Base-by-base conservation (phyloP, 2,329 filamentous ascomycete genomes). In the Colletotrichum kahawae region DNA sequence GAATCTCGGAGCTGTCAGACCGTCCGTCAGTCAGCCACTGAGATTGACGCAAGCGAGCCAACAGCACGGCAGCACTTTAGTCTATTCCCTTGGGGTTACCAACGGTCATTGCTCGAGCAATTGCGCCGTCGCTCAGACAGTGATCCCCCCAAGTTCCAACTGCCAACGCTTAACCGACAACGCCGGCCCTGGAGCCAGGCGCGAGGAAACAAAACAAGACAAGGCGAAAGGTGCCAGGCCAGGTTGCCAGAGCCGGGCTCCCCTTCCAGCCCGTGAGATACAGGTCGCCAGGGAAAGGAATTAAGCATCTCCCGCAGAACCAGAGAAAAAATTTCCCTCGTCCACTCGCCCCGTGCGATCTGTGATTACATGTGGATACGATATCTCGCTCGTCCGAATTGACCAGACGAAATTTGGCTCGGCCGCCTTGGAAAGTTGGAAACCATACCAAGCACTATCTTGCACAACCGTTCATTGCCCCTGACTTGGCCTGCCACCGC, bases 291-390 rank as follows among this genome's bases (percentile, higher is more conserved):
- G 34, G 54, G 36, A 36, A 38, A 34, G 24, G 62, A 57, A 54
- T 36, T 67, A 63, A 75, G 69, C 72, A 67, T 75, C 69, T 75
- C 63, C 43, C 63, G 69, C 54, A 34, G 34, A 24, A 38, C 18
- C 43, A 51, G n/a, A 51, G 43, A 27, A 60, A 57, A 67, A 67
- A 57, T 48, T 62, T 67, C 36, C 60, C 67, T 74, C 71, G 33
- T 48, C 43, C 24, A 27, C 36, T 13, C 43, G 43, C 67, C 67
- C 62, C 68, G 33, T 67, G 21, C 43, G 54, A 36, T 75, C 72
- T 72, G 63, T 72, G 62, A 75, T 72, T 72, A 63, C 63, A 14
- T n/a, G 72, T 75, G 72, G 72, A 57, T 64, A 66, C 56, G 34
- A 13, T n/a, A 67, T 75, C 68, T 75, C 68, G 72, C 36, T 48